Conservation (phyloP, 2,329 filamentous ascomycete genomes). For the Fusarium nisikadoi region DNA sequence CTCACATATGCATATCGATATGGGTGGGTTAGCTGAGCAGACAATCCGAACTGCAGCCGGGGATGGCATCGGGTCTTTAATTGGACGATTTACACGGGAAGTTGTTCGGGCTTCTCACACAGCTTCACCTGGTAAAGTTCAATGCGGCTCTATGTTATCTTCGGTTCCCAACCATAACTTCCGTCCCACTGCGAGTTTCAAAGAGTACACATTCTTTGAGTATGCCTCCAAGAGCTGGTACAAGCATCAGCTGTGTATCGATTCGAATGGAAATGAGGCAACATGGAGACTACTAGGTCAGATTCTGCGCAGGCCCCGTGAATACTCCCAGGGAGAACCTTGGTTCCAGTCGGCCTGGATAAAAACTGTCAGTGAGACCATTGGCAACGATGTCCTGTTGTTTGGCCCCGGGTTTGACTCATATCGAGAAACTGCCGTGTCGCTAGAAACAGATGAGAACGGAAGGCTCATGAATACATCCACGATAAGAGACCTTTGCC, state of each 20-base stretch:
- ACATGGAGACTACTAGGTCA: slow-evolving; percentile 1
- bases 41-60: background rate
- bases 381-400: background rate
- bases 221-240: background rate
- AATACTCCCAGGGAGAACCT: background rate
- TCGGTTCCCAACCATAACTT: too few relatives aligned
- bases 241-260: background rate
- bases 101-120: background rate
- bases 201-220: background rate
- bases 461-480: background rate
- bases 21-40: background rate
- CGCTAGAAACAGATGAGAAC: background rate
- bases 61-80: background rate
- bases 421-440: background rate
- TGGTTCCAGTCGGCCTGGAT: background rate
- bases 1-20: background rate
- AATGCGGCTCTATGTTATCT: background rate
- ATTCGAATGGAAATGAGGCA: accelerated
- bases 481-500: background rate
- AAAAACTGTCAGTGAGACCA: background rate
- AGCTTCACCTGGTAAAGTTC: background rate
- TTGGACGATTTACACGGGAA: background rate
- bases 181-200: background rate
- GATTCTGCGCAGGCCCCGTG: background rate
- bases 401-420: background rate